Percentiles rank a stretch among this genome's conserved stretches.
phyloP scores from a whole-genome alignment of 495 filamentous ascomycete genomes.

The Hypoxylon subgilvum region DNA sequence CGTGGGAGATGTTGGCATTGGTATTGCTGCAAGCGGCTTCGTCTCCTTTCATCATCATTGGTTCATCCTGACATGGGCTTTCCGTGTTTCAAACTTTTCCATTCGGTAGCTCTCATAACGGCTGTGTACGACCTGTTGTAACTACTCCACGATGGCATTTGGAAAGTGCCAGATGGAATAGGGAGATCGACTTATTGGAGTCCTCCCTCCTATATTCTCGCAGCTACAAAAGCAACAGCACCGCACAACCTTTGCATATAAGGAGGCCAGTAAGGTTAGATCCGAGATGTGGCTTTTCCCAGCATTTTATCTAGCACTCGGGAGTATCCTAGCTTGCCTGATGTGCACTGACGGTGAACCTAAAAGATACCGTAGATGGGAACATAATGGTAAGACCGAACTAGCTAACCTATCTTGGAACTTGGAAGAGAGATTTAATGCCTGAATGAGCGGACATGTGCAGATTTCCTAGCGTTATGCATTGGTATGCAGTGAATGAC shows the following conservation, averaged over 20 bases:
- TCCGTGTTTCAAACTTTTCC: constrained; percentile 28
- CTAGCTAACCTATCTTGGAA: too few species aligned
- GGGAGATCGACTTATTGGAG: too few species aligned
- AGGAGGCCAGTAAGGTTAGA: constrained; percentile 15
- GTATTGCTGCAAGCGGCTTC: constrained; percentile 11
- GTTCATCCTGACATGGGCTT: constrained; percentile 22
- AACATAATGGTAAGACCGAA: too few species aligned
- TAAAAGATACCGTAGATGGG: background rate
- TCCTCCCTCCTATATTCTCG: background rate
- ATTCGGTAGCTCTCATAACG: constrained; percentile 7
- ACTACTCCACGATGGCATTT: too few species aligned
- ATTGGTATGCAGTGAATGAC: too few species aligned
- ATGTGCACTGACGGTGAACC: background rate
- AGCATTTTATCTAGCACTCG: constrained; percentile 5
- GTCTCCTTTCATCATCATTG: constrained; percentile 26
- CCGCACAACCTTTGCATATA: too few species aligned
- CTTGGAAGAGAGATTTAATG: too few species aligned
- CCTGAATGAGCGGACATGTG: too few species aligned
- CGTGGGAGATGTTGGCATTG: too few species aligned
- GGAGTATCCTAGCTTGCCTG: constrained; percentile 19
- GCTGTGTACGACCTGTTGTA: too few species aligned
- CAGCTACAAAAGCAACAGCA: background rate
- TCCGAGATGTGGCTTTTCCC: constrained; percentile 12
- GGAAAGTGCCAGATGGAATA: too few species aligned
- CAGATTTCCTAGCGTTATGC: too few species aligned